Conservation (phyloP, 1,284 basidiomycete genomes). For the Ceratobasidium sp. region DNA sequence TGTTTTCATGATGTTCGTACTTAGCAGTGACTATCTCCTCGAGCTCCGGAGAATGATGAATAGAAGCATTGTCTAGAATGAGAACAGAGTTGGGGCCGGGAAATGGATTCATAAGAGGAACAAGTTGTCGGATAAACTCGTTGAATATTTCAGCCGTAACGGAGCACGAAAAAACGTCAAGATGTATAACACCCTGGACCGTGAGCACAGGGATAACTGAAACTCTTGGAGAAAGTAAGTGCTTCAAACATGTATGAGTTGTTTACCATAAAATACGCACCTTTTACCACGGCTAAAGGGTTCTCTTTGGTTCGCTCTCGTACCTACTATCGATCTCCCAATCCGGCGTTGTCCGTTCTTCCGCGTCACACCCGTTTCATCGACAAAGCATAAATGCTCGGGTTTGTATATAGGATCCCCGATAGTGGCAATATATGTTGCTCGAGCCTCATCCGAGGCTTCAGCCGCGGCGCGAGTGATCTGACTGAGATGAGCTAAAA, state of each 20-base stretch:
- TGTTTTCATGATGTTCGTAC: not conserved
- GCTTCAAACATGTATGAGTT: too few species aligned
- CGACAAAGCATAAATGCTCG: constrained; percentile 48
- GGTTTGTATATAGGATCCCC: too few species aligned
- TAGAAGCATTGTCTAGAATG: constrained; percentile 51
- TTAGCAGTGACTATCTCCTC: constrained; percentile 28
- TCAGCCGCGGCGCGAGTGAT: too few species aligned
- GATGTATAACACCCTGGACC: not conserved
- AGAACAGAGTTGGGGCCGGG: constrained; percentile 47
- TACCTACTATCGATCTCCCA: not conserved
- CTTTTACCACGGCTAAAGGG: not conserved
- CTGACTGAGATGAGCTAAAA: too few species aligned
- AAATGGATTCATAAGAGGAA: not conserved
- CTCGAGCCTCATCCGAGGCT: too few species aligned
- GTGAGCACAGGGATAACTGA: too few species aligned
- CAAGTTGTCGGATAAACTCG: not conserved
- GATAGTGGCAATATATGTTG: too few species aligned
- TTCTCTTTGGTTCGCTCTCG: not conserved
- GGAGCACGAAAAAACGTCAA: not conserved
- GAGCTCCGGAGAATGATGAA: constrained; percentile 47
- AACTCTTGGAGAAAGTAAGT: too few species aligned
- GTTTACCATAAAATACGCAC: not conserved
- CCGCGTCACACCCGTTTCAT: constrained; percentile 51
- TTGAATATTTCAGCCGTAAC: constrained; percentile 44
- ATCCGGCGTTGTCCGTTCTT: constrained; percentile 28